Percentiles rank a stretch among this genome's conserved stretches.
Conservation (phyloP, 768 basidiomycete species). For the Amanita exitialis region DNA sequence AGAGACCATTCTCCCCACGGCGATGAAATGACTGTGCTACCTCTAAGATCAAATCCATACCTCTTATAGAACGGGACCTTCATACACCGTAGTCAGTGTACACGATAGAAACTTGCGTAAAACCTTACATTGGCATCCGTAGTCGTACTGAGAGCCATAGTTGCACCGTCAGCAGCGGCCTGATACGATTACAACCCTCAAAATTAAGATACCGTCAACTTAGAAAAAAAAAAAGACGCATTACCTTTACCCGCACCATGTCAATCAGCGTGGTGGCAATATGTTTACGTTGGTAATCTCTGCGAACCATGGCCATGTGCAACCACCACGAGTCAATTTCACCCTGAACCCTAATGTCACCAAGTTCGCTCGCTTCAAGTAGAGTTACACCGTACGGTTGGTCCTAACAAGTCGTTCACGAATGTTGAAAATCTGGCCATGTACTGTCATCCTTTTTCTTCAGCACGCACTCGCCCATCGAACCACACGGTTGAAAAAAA, state of each 20-base stretch:
- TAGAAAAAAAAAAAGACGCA: too few relatives aligned
- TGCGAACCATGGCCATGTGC: conserved; percentile 17
- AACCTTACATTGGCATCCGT: conserved; percentile 14
- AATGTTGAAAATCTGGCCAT: conserved; percentile 13
- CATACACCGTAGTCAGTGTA: not conserved
- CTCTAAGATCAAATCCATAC: conserved; percentile 12
- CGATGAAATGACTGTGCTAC: conserved; percentile 14
- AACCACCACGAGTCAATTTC: conserved; percentile 19
- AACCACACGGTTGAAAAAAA: not conserved
- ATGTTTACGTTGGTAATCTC: conserved; percentile 16
- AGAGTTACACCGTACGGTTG: conserved; percentile 10
- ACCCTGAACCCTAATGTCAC: conserved; percentile 11
- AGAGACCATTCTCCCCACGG: conserved; percentile 19
- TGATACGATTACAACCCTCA: not conserved
- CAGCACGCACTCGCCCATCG: not conserved
- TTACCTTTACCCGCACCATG: conserved; percentile 17
- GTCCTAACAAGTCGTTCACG: conserved; percentile 13
- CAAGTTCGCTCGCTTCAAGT: not conserved
- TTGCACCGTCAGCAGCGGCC: conserved; percentile 10
- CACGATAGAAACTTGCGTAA: not conserved
- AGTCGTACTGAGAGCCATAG: conserved; percentile 13
- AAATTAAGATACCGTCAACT: not conserved
- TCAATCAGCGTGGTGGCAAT: conserved; percentile 16
- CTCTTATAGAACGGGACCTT: conserved; percentile 15
- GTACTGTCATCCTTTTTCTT: conserved; percentile 10